phyloP scores from a whole-genome alignment of 176 grass and related monocot genomes.

The Raddia distichophylla region DNA sequence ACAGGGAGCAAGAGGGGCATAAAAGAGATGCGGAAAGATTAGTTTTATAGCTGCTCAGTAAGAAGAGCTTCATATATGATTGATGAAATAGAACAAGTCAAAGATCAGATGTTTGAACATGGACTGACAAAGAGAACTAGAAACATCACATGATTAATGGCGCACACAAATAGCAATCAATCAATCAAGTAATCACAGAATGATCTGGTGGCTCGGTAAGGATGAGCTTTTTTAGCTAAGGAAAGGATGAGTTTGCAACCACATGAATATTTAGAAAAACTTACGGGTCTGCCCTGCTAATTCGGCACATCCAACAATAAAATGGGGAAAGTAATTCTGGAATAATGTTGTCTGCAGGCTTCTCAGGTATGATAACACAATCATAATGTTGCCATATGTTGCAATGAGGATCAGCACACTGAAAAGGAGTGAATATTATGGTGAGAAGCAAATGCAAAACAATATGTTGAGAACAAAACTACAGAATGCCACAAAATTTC shows the following conservation, averaged over 20 bases:
- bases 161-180: neutral
- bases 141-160: neutral
- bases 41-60: neutral
- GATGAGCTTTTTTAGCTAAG: neutral
- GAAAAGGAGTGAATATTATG: constrained; percentile 38
- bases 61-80: neutral
- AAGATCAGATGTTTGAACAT: constrained; percentile 4
- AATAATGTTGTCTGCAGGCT: constrained; percentile 47
- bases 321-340: constrained; percentile 60
- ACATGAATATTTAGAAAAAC: constrained; percentile 39
- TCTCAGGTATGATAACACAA: constrained; percentile 83
- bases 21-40: neutral
- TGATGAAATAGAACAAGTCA: constrained; percentile 8
- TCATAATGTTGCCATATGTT: constrained; percentile 73
- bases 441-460: neutral
- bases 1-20: neutral
- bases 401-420: constrained; percentile 79
- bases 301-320: constrained; percentile 85
- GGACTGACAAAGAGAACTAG: neutral
- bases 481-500: constrained; percentile 13
- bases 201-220: neutral
- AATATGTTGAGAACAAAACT: constrained; percentile 13
- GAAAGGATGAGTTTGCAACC: neutral
- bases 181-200: constrained; percentile 13
- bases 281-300: constrained; percentile 89